Evolutionary conservation across 306 rosid species (phyloP).

Genomic region (Gleditsia sinensis): DNA sequence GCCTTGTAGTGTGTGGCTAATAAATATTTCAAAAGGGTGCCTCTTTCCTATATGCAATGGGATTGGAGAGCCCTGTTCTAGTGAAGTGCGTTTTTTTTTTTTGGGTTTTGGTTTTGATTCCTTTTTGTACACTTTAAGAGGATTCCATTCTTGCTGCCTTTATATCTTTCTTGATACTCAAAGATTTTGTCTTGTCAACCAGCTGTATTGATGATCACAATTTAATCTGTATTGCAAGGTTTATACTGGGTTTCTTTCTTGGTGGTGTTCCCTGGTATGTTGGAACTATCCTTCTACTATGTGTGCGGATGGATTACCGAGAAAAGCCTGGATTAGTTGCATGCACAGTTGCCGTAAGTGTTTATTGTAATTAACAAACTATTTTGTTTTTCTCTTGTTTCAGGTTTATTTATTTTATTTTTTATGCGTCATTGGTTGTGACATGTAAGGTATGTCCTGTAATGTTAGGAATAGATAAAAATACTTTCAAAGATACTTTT

Average conservation of each 20-base stretch:
- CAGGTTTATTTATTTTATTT: not conserved
- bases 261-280: conserved; percentile 84
- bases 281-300: conserved; percentile 67
- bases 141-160: not conserved
- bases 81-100: not conserved
- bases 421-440: not conserved
- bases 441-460: not conserved
- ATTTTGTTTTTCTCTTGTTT: conserved; percentile 4
- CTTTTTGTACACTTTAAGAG: not conserved
- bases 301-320: conserved; percentile 64
- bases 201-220: not conserved
- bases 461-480: not conserved
- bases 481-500: not conserved
- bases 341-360: conserved; percentile 79
- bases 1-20: not conserved
- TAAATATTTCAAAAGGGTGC: not conserved
- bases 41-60: not conserved
- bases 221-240: conserved; percentile 51
- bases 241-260: conserved; percentile 70
- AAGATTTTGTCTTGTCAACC: not conserved
- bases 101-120: not conserved
- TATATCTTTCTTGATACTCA: not conserved
- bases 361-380: not conserved
- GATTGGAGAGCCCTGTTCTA: not conserved
- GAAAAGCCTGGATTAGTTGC: conserved; percentile 90